Evolutionary conservation across 2,329 filamentous ascomycete species (phyloP).

Genomic region (Microdochium paspali): DNA sequence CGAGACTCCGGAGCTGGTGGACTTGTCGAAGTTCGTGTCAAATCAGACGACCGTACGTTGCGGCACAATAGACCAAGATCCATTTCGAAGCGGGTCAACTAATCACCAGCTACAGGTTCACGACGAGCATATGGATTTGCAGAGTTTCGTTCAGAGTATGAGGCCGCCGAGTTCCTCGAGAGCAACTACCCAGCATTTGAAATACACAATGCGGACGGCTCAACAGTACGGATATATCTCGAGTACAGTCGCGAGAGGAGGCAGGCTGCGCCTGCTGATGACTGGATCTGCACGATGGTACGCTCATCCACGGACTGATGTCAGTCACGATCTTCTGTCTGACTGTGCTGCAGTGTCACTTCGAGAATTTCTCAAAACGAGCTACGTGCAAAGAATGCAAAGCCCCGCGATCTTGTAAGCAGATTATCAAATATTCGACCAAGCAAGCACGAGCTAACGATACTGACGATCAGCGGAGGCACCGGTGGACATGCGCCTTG

Average conservation of each 20-base stretch:
- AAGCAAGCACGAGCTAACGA: slow-evolving; percentile 1
- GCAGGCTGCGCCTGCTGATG: slow-evolving; percentile 21
- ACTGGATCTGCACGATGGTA: slow-evolving; percentile 29
- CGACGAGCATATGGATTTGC: slow-evolving; percentile 26
- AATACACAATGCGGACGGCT: slow-evolving; percentile 20
- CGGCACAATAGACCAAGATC: no score
- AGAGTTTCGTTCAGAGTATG: slow-evolving; percentile 27
- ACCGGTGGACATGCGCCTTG: slow-evolving; percentile 27
- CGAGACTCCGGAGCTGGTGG: slow-evolving; percentile 17
- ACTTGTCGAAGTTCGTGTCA: slow-evolving; percentile 20
- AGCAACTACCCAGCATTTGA: slow-evolving; percentile 24
- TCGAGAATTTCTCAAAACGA: slow-evolving; percentile 23
- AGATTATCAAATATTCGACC: not conserved
- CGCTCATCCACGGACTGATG: slow-evolving; percentile 1
- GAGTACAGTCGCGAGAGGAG: slow-evolving; percentile 25
- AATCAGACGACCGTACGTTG: slow-evolving; percentile 14
- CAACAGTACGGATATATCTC: slow-evolving; percentile 21
- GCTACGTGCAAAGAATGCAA: slow-evolving; percentile 24
- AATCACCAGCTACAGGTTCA: slow-evolving; percentile 7
- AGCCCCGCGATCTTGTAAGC: slow-evolving; percentile 21
- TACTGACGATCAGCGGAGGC: slow-evolving; percentile 13
- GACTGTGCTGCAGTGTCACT: slow-evolving; percentile 17
- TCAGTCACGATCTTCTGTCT: slow-evolving; percentile 4
- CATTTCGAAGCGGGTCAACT: no score
- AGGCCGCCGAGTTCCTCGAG: slow-evolving; percentile 28